A percentile compares a stretch with the other conserved stretches of the same genome.
Conservation (phyloP, 2,329 filamentous ascomycete species). For the Botrytis elliptica region DNA sequence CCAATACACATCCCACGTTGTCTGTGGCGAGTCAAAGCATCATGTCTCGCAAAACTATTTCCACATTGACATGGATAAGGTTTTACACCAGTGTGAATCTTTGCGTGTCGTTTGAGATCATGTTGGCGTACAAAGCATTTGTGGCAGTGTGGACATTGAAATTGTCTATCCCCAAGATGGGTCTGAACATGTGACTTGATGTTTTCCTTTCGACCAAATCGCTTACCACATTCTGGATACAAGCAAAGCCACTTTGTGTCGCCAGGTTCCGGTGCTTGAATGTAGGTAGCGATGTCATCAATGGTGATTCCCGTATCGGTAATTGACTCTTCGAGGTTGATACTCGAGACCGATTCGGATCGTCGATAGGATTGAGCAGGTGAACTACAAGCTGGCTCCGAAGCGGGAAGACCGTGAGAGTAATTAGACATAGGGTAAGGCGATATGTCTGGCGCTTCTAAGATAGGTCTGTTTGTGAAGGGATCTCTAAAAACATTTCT, state of each 20-base stretch:
- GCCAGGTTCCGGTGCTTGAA: constrained; percentile 67
- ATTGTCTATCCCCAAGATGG: constrained; percentile 93
- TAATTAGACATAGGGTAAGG: constrained; percentile 27
- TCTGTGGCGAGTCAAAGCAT: constrained; percentile 89
- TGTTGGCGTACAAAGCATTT: constrained; percentile 98
- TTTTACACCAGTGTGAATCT: constrained; percentile 96
- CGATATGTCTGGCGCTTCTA: constrained; percentile 35
- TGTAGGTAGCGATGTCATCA: constrained; percentile 78
- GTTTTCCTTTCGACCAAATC: constrained; percentile 96
- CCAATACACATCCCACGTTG: constrained; percentile 97
- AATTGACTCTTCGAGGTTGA: constrained; percentile 64
- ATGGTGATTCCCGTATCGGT: constrained; percentile 81
- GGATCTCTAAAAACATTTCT: constrained; percentile 45
- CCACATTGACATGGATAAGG: constrained; percentile 93
- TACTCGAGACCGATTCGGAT: constrained; percentile 57
- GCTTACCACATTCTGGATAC: constrained; percentile 78
- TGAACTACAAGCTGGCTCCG: constrained; percentile 25
- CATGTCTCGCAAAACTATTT: constrained; percentile 91
- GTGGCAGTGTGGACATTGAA: constrained; percentile 85
- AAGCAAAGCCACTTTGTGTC: constrained; percentile 78
- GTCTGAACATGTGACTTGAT: constrained; percentile 99
- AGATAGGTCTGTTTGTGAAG: constrained; percentile 47
- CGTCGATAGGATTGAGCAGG: constrained; percentile 47
- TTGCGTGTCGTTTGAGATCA: constrained; percentile 93
- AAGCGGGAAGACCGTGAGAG: constrained; percentile 25